A percentile compares a stretch with the other conserved stretches of the same genome.
phyloP scores from a whole-genome alignment of 1,284 basidiomycete genomes.

The Lentinula novae-zelandiae region DNA sequence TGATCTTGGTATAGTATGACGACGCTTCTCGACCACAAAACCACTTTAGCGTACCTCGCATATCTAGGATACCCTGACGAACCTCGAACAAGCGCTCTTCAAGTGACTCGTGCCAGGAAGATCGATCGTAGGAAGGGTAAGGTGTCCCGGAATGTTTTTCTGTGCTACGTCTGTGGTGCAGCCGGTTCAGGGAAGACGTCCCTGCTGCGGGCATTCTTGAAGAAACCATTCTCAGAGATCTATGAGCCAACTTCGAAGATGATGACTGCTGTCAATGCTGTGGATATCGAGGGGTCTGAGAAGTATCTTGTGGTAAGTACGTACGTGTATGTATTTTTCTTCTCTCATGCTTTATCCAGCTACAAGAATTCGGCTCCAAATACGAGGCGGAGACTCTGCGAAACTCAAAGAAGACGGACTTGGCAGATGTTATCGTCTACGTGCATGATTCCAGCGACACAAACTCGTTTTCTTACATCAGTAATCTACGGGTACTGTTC shows the following conservation, averaged over 20 bases:
- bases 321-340: background rate
- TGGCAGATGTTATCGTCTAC: slow-evolving; percentile 93
- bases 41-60: slow-evolving; percentile 93
- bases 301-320: slow-evolving; percentile 89
- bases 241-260: slow-evolving; percentile 90
- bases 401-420: slow-evolving; percentile 86
- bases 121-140: slow-evolving; percentile 86
- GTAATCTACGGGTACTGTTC: slow-evolving; percentile 80
- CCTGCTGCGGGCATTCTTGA: slow-evolving; percentile 81
- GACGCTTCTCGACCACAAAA: slow-evolving; percentile 88
- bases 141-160: slow-evolving; percentile 85
- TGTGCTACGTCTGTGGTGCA: slow-evolving; percentile 92
- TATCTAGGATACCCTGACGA: slow-evolving; percentile 85
- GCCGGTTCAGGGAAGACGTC: slow-evolving; percentile 96
- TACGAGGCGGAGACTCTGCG: slow-evolving; percentile 91
- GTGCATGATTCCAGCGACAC: slow-evolving; percentile 98
- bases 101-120: slow-evolving; percentile 79
- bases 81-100: slow-evolving; percentile 74
- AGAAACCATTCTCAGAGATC: slow-evolving; percentile 65
- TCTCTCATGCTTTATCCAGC: slow-evolving; percentile 37
- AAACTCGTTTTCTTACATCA: slow-evolving; percentile 98
- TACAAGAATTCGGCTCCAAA: slow-evolving; percentile 96
- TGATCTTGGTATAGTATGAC: slow-evolving; percentile 71
- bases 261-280: slow-evolving; percentile 90
- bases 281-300: slow-evolving; percentile 92